Evolutionary conservation across 1,284 basidiomycete genomes (phyloP).

Genomic region (Melanopsichium pennsylvanicum): DNA sequence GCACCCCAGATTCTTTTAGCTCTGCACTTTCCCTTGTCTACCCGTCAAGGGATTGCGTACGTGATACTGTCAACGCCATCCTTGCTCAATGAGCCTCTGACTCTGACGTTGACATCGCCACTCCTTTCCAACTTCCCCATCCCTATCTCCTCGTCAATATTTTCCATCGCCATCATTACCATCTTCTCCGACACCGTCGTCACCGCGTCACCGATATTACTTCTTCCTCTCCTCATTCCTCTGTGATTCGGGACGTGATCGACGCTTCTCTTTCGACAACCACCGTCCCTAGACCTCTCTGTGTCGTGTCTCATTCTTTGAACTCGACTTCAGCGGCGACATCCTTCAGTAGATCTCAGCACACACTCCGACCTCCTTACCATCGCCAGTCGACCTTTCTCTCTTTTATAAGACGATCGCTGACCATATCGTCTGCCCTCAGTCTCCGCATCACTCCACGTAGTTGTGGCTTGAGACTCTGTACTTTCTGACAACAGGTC

Average conservation of each 20-base stretch:
- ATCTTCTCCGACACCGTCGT: slow-evolving; percentile 5
- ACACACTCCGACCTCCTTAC: no score
- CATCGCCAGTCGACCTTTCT: no score
- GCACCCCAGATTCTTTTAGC: slow-evolving; percentile 13
- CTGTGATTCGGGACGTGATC: background rate
- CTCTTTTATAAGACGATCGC: no score
- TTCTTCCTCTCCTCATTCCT: background rate
- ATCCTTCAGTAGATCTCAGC: background rate
- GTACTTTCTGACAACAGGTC: no score
- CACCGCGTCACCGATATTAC: slow-evolving; percentile 4
- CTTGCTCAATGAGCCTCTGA: background rate
- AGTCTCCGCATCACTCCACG: no score
- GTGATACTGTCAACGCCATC: slow-evolving; percentile 7
- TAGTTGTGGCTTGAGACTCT: no score
- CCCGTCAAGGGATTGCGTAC: background rate
- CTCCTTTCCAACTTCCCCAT: background rate
- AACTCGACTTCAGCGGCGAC: background rate
- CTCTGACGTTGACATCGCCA: slow-evolving; percentile 5
- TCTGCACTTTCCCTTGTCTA: background rate
- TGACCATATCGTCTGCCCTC: background rate
- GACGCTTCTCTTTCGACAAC: background rate
- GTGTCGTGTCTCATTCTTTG: background rate
- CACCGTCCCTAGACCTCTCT: background rate
- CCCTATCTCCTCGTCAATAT: slow-evolving; percentile 4
- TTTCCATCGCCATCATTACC: slow-evolving; percentile 13